Percentiles rank a stretch among this genome's conserved stretches.
phyloP scores from a whole-genome alignment of 2,329 filamentous ascomycete genomes.

The Pseudopyricularia javanii region DNA sequence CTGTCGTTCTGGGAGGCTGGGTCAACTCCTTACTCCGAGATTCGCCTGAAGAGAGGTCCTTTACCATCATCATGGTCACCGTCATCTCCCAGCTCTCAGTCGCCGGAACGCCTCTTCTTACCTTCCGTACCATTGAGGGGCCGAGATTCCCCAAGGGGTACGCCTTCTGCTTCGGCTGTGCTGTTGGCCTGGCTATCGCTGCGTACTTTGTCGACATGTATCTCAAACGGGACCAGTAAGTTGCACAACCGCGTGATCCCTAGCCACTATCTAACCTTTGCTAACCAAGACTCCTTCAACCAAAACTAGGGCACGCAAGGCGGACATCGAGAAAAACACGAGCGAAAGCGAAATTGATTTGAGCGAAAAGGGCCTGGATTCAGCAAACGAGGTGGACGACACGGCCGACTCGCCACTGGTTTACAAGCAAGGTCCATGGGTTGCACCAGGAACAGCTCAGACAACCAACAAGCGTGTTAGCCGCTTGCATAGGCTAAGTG shows the following conservation, averaged over 20 bases:
- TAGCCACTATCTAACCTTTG: too few relatives aligned
- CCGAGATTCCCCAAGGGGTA: slow-evolving; percentile 16
- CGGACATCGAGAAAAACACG: too few relatives aligned
- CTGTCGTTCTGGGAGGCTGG: slow-evolving; percentile 43
- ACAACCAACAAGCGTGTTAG: too few relatives aligned
- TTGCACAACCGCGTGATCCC: not conserved
- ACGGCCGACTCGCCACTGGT: too few relatives aligned
- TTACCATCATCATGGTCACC: slow-evolving; percentile 22
- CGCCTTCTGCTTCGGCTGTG: slow-evolving; percentile 5
- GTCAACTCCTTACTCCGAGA: slow-evolving; percentile 35
- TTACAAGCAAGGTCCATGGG: too few relatives aligned
- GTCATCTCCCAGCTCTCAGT: slow-evolving; percentile 40
- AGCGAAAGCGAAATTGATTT: too few relatives aligned
- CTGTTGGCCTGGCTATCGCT: not conserved
- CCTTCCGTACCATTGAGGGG: slow-evolving; percentile 17
- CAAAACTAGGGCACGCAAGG: too few relatives aligned
- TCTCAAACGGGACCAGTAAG: not conserved
- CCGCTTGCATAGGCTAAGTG: too few relatives aligned
- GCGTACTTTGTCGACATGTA: not conserved
- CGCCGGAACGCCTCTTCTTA: slow-evolving; percentile 37
- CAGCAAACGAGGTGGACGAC: too few relatives aligned
- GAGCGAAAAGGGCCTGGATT: too few relatives aligned
- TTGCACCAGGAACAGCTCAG: too few relatives aligned
- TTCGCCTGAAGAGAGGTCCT: slow-evolving; percentile 31
- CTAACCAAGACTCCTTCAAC: too few relatives aligned